These are phyloP conservation scores for Starmerella potacharoeniae DNA, from an alignment of 805 yeast genomes.

Conservation along the genomic window DNA sequence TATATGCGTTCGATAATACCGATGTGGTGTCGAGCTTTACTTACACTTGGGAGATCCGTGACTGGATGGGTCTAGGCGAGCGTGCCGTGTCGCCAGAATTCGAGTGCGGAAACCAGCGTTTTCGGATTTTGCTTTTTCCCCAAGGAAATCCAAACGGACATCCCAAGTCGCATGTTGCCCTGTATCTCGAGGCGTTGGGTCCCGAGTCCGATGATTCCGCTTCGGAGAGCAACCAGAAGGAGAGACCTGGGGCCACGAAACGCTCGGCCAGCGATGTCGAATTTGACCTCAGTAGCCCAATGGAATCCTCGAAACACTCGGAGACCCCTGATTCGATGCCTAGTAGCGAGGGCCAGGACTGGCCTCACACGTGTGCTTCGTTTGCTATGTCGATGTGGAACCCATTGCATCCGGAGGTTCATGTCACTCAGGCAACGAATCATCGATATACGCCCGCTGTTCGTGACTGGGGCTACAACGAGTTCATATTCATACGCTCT, in stretches of 20 bases:
- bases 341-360: not conserved
- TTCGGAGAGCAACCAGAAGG: not conserved
- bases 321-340: not conserved
- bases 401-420: conserved; percentile 56
- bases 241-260: not conserved
- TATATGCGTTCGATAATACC: conserved; percentile 9
- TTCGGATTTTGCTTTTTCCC: conserved; percentile 63
- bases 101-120: conserved; percentile 25
- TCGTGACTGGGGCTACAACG: conserved; percentile 93
- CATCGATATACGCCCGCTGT: conserved; percentile 69
- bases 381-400: conserved; percentile 78
- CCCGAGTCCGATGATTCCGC: not conserved
- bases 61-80: conserved; percentile 31
- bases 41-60: conserved; percentile 29
- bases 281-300: not conserved
- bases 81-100: conserved; percentile 27
- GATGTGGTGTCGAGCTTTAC: conserved; percentile 21
- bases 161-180: conserved; percentile 29
- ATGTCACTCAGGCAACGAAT: conserved; percentile 50
- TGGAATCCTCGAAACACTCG: not conserved
- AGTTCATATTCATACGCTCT: conserved; percentile 49
- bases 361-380: conserved; percentile 56
- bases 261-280: not conserved
- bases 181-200: conserved; percentile 65
- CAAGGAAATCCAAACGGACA: conserved; percentile 45